Evolutionary conservation across 2,329 filamentous ascomycete species (phyloP).

Genomic region (Cladorrhinum sp.): DNA sequence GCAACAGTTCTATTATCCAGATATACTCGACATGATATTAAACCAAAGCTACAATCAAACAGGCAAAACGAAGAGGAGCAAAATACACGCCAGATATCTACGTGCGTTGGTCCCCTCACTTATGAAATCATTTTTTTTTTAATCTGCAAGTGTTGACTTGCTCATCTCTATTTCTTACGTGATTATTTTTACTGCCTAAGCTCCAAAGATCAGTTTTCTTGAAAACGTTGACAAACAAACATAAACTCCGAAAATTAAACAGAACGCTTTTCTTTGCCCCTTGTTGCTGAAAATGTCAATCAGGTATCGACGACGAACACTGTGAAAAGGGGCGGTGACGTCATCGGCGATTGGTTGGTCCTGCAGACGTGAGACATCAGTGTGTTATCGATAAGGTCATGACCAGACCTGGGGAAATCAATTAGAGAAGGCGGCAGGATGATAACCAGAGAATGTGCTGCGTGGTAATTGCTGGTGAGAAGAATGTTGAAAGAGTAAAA

Average conservation of each 20-base stretch:
- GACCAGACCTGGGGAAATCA: background rate
- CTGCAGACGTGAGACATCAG: background rate
- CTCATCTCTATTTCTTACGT: background rate
- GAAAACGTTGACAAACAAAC: background rate
- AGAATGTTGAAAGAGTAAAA: background rate
- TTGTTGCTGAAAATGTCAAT: background rate
- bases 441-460: background rate
- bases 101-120: too few species aligned
- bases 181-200: background rate
- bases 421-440: background rate
- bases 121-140: background rate
- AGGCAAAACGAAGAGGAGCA: too few species aligned
- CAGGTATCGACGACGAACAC: background rate
- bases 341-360: background rate
- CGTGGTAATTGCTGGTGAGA: background rate
- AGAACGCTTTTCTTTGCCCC: background rate
- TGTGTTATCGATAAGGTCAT: background rate
- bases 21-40: too few species aligned
- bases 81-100: too few species aligned
- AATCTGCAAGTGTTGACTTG: background rate
- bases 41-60: too few species aligned
- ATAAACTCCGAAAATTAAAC: background rate
- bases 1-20: too few species aligned
- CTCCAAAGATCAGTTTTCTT: background rate
- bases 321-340: background rate